Conservation (phyloP, 2,329 filamentous ascomycete species). For the Colletotrichum sp. region DNA sequence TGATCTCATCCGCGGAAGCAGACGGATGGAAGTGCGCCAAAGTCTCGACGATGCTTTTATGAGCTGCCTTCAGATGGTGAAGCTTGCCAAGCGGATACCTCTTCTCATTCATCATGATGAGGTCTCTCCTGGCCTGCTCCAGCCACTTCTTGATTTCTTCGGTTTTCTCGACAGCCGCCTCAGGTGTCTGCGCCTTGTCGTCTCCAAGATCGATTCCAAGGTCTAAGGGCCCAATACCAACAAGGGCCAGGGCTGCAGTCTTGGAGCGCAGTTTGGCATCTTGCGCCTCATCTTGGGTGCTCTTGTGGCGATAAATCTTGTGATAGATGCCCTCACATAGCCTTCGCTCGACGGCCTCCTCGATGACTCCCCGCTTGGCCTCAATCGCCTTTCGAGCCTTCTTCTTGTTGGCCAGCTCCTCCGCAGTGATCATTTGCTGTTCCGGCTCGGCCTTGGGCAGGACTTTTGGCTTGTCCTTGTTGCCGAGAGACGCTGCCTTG, state of each 20-base stretch:
- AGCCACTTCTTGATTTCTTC: slow-evolving; percentile 77
- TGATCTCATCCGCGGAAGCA: slow-evolving; percentile 95
- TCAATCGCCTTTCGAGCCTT: slow-evolving; percentile 80
- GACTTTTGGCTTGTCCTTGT: slow-evolving; percentile 55
- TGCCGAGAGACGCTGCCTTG: slow-evolving; percentile 59
- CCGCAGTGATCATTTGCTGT: slow-evolving; percentile 89
- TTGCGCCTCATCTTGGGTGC: slow-evolving; percentile 90
- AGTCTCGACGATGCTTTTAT: slow-evolving; percentile 94
- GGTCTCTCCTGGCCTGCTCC: slow-evolving; percentile 70
- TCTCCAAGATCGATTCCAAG: slow-evolving; percentile 78
- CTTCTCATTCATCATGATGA: slow-evolving; percentile 84
- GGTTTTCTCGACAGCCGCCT: slow-evolving; percentile 62
- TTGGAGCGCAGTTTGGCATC: slow-evolving; percentile 95
- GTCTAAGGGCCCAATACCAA: slow-evolving; percentile 88
- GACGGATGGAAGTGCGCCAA: slow-evolving; percentile 71
- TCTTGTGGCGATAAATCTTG: slow-evolving; percentile 89
- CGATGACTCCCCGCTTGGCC: slow-evolving; percentile 75
- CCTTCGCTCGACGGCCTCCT: slow-evolving; percentile 90
- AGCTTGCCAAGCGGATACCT: slow-evolving; percentile 91
- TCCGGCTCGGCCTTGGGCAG: slow-evolving; percentile 49
- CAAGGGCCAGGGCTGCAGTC: slow-evolving; percentile 86
- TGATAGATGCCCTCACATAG: slow-evolving; percentile 86
- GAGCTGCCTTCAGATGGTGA: slow-evolving; percentile 83
- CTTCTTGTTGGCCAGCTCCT: slow-evolving; percentile 82
- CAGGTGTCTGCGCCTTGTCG: slow-evolving; percentile 56